Conservation (phyloP, 768 basidiomycete genomes). For the Dentipellis sp. region DNA sequence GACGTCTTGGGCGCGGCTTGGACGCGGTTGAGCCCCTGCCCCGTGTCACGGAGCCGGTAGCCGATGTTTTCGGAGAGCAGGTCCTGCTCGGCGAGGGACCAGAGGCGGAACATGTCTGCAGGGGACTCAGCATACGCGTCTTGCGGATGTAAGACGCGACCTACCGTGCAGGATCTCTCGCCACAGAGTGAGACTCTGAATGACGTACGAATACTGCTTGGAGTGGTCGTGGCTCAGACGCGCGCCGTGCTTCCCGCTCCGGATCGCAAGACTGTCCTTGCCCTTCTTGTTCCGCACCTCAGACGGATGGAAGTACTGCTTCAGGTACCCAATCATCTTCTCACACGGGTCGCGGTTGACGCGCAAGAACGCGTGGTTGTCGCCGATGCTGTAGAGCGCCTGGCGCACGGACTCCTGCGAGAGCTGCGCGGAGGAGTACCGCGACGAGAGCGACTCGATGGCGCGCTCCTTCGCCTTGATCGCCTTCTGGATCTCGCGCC, state of each 20-base stretch:
- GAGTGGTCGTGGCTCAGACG: constrained; percentile 77
- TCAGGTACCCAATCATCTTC: constrained; percentile 69
- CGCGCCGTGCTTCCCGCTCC: constrained; percentile 73
- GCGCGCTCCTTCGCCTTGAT: constrained; percentile 82
- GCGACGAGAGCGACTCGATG: constrained; percentile 62
- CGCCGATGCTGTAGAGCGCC: constrained; percentile 82
- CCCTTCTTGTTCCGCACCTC: constrained; percentile 52
- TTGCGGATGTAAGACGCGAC: constrained; percentile 14
- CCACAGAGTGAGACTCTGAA: constrained; percentile 84
- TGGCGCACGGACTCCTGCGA: constrained; percentile 62
- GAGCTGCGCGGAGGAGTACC: constrained; percentile 49
- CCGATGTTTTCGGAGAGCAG: constrained; percentile 63
- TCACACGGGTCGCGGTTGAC: constrained; percentile 86
- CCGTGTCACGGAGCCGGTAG: constrained; percentile 81
- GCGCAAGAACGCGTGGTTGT: constrained; percentile 83
- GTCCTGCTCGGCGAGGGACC: constrained; percentile 76
- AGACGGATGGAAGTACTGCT: constrained; percentile 69
- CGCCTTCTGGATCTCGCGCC: constrained; percentile 76
- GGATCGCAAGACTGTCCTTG: constrained; percentile 56
- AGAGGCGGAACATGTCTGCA: constrained; percentile 81
- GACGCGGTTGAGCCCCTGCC: constrained; percentile 86
- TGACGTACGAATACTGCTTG: constrained; percentile 78
- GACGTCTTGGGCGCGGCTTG: constrained; percentile 82
- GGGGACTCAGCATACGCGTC: not conserved
- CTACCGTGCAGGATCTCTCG: constrained; percentile 76